Base-by-base conservation (phyloP, 2,329 filamentous ascomycete species). In the Colletotrichum abscissum region DNA sequence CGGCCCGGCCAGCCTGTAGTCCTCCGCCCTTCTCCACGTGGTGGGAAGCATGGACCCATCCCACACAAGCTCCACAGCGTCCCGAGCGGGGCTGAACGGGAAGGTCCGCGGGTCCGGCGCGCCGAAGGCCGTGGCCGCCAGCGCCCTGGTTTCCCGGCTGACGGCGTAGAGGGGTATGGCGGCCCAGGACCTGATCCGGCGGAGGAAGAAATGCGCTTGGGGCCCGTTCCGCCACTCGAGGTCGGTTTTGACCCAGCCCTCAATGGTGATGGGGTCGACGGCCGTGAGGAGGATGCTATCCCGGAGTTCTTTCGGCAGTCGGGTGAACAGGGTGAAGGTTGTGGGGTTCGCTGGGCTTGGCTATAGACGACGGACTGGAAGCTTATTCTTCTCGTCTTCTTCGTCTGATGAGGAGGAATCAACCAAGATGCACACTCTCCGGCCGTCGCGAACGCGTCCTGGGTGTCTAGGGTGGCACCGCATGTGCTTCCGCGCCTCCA, bases 61-160 rank as follows among this genome's bases (percentile, higher is more conserved):
- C 63, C 63, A 56, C n/a, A n/a, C 12, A 30, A 56, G 8, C 30
- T 33, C 28, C n/a, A 62, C 46, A 5, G 55, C 38, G 24, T 60
- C 59, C 59, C 9, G 42, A 63, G 42, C 65, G 16, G 69, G 14
- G 66, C 59, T 59, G 38, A 63, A 46, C 35, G 38, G 58, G 4
- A 72, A 58, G 28, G 38, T 54, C 28, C 35, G 58, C 54, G 42
- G 58, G 7, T 46, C 38, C 42, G 65, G 65, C 12, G 16, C 33
- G 24, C 59, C 54, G 65, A 14, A 58, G 26, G 14, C 38, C 22
- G n/a, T 11, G 12, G 19, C 14, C 7, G 66, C 54, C 14, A 63
- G 42, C 22, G 24, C 19, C 14, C 42, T 57, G 12, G 24, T 63
- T 9, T 49, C 69, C 58, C 24, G 38, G 69, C 42, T 63, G 52